These are phyloP conservation scores for Fremontodendron californicum DNA, from an alignment of 345 rosid species.

Conservation along the genomic window DNA sequence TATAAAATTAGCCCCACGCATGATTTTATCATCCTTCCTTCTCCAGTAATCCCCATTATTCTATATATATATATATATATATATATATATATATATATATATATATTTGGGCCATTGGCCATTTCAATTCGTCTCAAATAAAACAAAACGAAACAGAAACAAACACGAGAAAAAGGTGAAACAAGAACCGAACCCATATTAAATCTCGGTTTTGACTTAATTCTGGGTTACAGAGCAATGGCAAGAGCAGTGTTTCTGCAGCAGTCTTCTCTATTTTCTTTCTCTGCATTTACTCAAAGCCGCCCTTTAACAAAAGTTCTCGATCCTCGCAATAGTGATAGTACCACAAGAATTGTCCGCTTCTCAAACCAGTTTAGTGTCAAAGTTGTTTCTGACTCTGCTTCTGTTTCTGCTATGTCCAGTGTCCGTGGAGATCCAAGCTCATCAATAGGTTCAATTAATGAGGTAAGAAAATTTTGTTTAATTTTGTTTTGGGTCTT, in stretches of 20 bases:
- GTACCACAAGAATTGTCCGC: background rate
- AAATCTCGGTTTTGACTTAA: background rate
- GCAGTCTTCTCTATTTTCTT: background rate
- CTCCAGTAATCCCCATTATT: too few species aligned
- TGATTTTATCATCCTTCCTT: too few species aligned
- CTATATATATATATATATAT: too few species aligned
- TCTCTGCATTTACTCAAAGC: slow-evolving; percentile 10
- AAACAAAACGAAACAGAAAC: too few species aligned
- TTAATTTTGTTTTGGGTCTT: background rate
- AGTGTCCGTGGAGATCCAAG: slow-evolving; percentile 24
- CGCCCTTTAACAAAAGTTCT: background rate
- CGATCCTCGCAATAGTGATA: background rate
- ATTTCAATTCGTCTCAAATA: too few species aligned
- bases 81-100: too few species aligned
- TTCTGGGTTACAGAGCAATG: background rate
- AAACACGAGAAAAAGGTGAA: too few species aligned
- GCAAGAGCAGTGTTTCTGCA: background rate
- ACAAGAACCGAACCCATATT: too few species aligned
- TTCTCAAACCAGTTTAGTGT: background rate
- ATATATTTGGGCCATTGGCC: too few species aligned
- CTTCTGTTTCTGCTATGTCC: slow-evolving; percentile 29
- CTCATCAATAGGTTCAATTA: slow-evolving; percentile 35
- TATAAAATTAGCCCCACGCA: too few species aligned
- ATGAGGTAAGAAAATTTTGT: slow-evolving; percentile 31
- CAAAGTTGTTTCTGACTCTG: background rate